These are phyloP conservation scores for Bisporella sp. DNA, from an alignment of 2,329 filamentous ascomycete species.

Conservation along the genomic window DNA sequence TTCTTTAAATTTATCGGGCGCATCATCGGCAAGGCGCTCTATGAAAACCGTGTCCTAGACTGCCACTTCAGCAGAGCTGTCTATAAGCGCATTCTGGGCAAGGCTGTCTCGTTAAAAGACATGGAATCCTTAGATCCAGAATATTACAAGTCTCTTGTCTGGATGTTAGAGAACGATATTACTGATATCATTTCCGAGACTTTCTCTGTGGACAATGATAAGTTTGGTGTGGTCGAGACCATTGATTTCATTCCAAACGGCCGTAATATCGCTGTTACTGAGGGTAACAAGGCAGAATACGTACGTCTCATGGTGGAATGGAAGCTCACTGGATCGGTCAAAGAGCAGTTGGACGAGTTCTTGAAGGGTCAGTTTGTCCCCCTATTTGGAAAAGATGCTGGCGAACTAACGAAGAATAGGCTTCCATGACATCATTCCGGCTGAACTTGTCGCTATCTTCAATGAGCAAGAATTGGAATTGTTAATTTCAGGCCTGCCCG, in stretches of 20 bases:
- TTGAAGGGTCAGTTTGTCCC: slow-evolving; percentile 55
- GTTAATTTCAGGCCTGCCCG: slow-evolving; percentile 90
- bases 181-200: slow-evolving; percentile 96
- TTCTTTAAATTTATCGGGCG: slow-evolving; percentile 99
- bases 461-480: slow-evolving; percentile 97
- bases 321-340: slow-evolving; percentile 83
- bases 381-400: not conserved
- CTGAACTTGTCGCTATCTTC: slow-evolving; percentile 92
- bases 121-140: slow-evolving; percentile 98
- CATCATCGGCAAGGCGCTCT: slow-evolving; percentile 95
- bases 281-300: slow-evolving; percentile 98
- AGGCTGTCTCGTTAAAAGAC: slow-evolving; percentile 93
- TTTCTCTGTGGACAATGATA: slow-evolving; percentile 89
- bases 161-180: slow-evolving; percentile 99
- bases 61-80: slow-evolving; percentile 98
- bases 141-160: slow-evolving; percentile 96
- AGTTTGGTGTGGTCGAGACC: slow-evolving; percentile 82
- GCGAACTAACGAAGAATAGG: slow-evolving; percentile 37
- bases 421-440: slow-evolving; percentile 97
- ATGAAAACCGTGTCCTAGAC: slow-evolving; percentile 90
- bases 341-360: slow-evolving; percentile 91
- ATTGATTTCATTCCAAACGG: slow-evolving; percentile 85
- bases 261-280: slow-evolving; percentile 85
- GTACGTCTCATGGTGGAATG: slow-evolving; percentile 92
- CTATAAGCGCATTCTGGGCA: slow-evolving; percentile 95